A percentile compares a stretch with the other conserved stretches of the same genome.
phyloP scores from a whole-genome alignment of 2,329 filamentous ascomycete species.

The Annulohypoxylon truncatum region DNA sequence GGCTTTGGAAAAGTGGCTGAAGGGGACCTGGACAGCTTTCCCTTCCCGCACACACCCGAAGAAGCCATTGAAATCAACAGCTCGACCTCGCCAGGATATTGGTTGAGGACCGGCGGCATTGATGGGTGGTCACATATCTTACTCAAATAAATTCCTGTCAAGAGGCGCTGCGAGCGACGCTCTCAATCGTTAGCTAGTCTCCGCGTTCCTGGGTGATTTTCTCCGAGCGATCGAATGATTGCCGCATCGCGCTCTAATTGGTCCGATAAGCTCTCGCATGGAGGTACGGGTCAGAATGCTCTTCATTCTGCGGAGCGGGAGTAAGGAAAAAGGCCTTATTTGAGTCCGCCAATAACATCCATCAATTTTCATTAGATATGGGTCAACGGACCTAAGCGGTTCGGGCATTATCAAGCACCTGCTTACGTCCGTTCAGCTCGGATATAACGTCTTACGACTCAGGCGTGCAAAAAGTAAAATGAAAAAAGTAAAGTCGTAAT shows the following conservation, averaged over 20 bases:
- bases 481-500: too few relatives aligned
- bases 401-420: slow-evolving; percentile 2
- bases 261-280: too few relatives aligned
- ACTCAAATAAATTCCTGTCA: background rate
- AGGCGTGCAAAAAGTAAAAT: background rate
- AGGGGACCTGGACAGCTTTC: background rate
- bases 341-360: slow-evolving; percentile 1
- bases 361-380: background rate
- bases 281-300: too few relatives aligned
- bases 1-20: background rate
- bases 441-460: slow-evolving; percentile 8
- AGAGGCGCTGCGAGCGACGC: too few relatives aligned
- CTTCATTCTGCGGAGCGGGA: too few relatives aligned
- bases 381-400: slow-evolving; percentile 24
- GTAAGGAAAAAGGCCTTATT: background rate
- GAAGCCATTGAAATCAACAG: background rate
- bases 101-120: background rate
- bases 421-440: slow-evolving; percentile 1
- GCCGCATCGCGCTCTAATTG: too few relatives aligned
- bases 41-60: background rate
- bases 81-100: background rate
- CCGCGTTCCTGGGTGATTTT: too few relatives aligned
- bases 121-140: background rate
- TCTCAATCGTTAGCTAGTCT: too few relatives aligned
- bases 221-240: background rate